Evolutionary conservation across 345 rosid genomes (phyloP).

Genomic region (Hirschfeldia incana): DNA sequence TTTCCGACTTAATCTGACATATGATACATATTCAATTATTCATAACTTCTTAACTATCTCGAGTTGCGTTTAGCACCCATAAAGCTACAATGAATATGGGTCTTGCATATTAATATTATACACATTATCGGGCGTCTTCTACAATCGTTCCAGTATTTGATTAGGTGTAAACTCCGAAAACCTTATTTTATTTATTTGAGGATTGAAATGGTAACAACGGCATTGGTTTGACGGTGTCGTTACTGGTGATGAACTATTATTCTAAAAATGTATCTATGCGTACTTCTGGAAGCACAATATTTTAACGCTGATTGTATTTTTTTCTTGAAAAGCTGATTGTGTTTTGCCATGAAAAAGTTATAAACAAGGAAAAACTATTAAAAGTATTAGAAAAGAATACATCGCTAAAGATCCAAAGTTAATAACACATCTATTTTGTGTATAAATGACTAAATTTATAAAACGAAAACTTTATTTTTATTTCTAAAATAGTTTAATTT

Average conservation of each 20-base stretch:
- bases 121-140: not conserved
- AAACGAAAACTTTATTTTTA: not conserved
- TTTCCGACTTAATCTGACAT: not conserved
- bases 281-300: not conserved
- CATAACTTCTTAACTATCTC: not conserved
- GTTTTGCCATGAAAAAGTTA: not conserved
- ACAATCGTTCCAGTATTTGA: too few relatives aligned
- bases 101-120: too few relatives aligned
- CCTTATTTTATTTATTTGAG: not conserved
- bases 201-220: not conserved
- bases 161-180: too few relatives aligned
- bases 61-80: not conserved
- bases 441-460: not conserved
- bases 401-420: not conserved
- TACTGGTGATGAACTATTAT: not conserved
- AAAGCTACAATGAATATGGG: not conserved
- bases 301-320: not conserved
- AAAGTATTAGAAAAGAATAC: not conserved
- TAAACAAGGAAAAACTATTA: not conserved
- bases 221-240: not conserved
- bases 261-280: not conserved
- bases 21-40: not conserved
- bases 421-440: not conserved
- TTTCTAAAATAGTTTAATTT: not conserved
- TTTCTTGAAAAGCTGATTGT: not conserved